A percentile compares a stretch with the other conserved stretches of the same genome.
These are phyloP conservation scores for Fusarium pseudocircinatum DNA, from an alignment of 2,329 filamentous ascomycete genomes.

Conservation along the genomic window DNA sequence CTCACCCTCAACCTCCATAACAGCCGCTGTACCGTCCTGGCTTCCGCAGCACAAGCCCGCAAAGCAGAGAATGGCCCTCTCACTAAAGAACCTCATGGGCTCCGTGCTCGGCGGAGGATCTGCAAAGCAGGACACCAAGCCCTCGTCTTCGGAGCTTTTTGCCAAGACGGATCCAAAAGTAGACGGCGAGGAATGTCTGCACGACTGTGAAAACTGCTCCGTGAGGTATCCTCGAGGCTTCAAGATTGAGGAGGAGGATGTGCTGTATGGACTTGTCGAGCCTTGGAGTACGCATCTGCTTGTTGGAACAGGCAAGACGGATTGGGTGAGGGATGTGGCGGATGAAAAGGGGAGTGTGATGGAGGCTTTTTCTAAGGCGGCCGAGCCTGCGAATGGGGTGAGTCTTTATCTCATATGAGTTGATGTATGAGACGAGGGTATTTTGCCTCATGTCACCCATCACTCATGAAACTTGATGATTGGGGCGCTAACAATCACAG, in stretches of 20 bases:
- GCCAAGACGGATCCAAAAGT: slow-evolving; percentile 75
- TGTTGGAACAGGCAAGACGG: slow-evolving; percentile 93
- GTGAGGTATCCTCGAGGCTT: slow-evolving; percentile 77
- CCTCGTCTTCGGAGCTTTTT: slow-evolving; percentile 68
- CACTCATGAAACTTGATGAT: background rate
- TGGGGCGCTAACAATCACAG: slow-evolving; percentile 54
- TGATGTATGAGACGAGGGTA: background rate
- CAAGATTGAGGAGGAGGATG: slow-evolving; percentile 79
- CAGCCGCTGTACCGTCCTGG: slow-evolving; percentile 24
- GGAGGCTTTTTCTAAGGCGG: slow-evolving; percentile 72
- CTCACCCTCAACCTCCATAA: slow-evolving; percentile 1
- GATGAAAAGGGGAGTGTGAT: slow-evolving; percentile 89
- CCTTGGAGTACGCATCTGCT: slow-evolving; percentile 90
- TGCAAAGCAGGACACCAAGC: slow-evolving; percentile 23
- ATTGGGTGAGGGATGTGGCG: slow-evolving; percentile 90
- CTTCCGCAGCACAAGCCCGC: slow-evolving; percentile 44
- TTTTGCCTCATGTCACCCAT: background rate
- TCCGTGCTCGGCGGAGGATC: slow-evolving; percentile 43
- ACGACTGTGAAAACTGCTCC: slow-evolving; percentile 85
- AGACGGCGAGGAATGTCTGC: slow-evolving; percentile 89
- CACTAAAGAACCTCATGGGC: slow-evolving; percentile 47
- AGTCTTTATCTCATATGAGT: slow-evolving; percentile 44
- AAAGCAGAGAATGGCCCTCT: slow-evolving; percentile 55
- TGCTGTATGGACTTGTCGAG: slow-evolving; percentile 85
- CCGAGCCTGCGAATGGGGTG: slow-evolving; percentile 74